phyloP scores from a whole-genome alignment of 306 rosid species.

The Cucumis cinereus region DNA sequence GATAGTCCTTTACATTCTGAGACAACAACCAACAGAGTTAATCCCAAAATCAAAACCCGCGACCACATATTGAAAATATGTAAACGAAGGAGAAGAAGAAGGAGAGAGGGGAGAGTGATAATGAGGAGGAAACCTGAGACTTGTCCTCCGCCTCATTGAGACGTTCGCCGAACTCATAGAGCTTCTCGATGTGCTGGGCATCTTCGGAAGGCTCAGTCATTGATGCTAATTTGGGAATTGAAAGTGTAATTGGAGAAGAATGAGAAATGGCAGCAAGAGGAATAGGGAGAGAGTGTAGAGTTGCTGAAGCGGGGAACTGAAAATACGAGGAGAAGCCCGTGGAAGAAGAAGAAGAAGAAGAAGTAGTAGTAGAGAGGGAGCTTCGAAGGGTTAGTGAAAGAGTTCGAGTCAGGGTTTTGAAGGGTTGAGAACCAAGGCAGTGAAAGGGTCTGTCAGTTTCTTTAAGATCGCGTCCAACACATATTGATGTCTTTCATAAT shows the following conservation, averaged over 20 bases:
- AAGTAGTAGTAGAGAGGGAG: background rate
- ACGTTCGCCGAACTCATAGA: constrained; percentile 82
- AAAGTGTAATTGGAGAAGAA: constrained; percentile 2
- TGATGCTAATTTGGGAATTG: constrained; percentile 5
- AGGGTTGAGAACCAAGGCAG: background rate
- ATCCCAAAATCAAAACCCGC: background rate
- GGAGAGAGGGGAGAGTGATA: background rate
- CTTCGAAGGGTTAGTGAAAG: background rate
- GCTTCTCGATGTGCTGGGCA: constrained; percentile 65
- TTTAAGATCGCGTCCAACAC: background rate
- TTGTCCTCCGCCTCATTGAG: constrained; percentile 83
- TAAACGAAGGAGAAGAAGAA: background rate
- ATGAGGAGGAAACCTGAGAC: constrained; percentile 40
- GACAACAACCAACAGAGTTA: background rate
- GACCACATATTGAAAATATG: background rate
- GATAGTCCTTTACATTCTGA: constrained; percentile 65
- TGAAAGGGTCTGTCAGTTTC: background rate
- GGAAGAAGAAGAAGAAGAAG: too few relatives aligned
- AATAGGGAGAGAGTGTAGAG: too few relatives aligned
- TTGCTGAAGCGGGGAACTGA: background rate
- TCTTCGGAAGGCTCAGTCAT: constrained; percentile 71
- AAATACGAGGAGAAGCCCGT: background rate
- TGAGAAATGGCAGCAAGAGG: background rate
- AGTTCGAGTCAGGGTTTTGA: background rate
- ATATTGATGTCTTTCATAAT: background rate